Conservation (phyloP, 306 rosid species). For the Prunus persica region Prunus_persica_NCBIv2 NC_034009.1:36458001-36458500, state of each 20-base stretch:
- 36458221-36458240: conserved; percentile 87
- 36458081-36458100: too few species aligned
- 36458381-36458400: conserved; percentile 79
- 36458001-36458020: background rate
- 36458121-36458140: too few species aligned
- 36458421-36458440: background rate
- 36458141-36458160: background rate
- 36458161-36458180: background rate
- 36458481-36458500: background rate
- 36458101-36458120: background rate
- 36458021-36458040: too few species aligned
- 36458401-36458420: conserved; percentile 97
- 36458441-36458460: background rate
- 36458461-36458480: background rate
- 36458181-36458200: conserved; percentile 44
- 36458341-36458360: conserved; percentile 81
- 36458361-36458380: conserved; percentile 77
- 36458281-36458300: background rate
- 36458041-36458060: too few species aligned
- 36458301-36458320: conserved; percentile 16
- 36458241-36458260: conserved; percentile 64
- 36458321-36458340: conserved; percentile 56
- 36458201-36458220: conserved; percentile 88
- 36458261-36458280: conserved; percentile 4
- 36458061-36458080: too few species aligned